Conservation (phyloP, 2,329 filamentous ascomycete species). For the Hypocreales sp. region DNA sequence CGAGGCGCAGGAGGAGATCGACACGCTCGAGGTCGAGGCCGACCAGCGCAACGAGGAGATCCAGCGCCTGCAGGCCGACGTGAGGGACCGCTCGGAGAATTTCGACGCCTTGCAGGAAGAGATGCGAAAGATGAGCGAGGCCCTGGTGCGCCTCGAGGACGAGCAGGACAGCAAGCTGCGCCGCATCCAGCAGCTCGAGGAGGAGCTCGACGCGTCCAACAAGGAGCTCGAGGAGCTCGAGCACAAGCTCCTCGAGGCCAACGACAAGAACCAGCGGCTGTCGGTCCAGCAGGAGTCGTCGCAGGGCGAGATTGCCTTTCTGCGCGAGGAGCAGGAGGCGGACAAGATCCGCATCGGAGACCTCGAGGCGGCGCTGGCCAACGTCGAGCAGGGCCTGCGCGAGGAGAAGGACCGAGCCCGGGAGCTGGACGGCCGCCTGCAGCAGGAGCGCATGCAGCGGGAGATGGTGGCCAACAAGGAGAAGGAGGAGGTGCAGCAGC, state of each 20-base stretch:
- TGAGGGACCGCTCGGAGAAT: slow-evolving; percentile 68
- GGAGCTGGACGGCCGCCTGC: slow-evolving; percentile 60
- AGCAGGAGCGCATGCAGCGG: slow-evolving; percentile 68
- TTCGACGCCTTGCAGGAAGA: slow-evolving; percentile 85
- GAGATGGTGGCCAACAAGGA: slow-evolving; percentile 77
- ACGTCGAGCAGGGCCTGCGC: slow-evolving; percentile 61
- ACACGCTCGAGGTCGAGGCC: slow-evolving; percentile 52
- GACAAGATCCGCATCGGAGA: slow-evolving; percentile 98
- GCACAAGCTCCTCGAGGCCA: slow-evolving; percentile 67
- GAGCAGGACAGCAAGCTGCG: slow-evolving; percentile 67
- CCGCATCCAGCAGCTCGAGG: slow-evolving; percentile 68
- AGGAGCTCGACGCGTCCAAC: slow-evolving; percentile 70
- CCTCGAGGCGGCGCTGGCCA: slow-evolving; percentile 68
- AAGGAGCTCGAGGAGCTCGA: slow-evolving; percentile 78
- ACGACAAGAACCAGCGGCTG: slow-evolving; percentile 74
- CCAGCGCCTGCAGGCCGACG: slow-evolving; percentile 51
- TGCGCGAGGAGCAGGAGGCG: slow-evolving; percentile 89
- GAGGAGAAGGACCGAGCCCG: slow-evolving; percentile 67
- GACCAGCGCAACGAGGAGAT: slow-evolving; percentile 60
- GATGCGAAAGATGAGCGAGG: slow-evolving; percentile 83
- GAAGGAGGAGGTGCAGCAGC: slow-evolving; percentile 88
- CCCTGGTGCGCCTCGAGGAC: slow-evolving; percentile 75
- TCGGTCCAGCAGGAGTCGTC: slow-evolving; percentile 85
- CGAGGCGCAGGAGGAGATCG: slow-evolving; percentile 52
- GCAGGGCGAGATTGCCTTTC: slow-evolving; percentile 84